phyloP scores from a whole-genome alignment of 495 filamentous ascomycete genomes.

The Aspergillus ostianus region DNA sequence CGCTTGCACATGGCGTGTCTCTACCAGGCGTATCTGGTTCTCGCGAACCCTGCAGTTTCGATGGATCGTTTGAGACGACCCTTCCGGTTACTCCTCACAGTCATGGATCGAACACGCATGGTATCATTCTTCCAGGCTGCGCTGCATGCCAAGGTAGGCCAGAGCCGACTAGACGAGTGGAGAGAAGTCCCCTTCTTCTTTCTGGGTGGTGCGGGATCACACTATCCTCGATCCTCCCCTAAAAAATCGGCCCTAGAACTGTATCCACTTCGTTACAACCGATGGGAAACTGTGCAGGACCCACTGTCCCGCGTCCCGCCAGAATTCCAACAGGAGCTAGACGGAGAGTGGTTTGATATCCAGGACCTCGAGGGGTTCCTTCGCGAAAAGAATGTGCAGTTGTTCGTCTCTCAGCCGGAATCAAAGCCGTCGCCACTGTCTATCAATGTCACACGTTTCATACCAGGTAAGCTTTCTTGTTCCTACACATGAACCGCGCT shows the following conservation, averaged over 20 bases:
- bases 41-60: constrained; percentile 50
- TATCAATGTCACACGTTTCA: constrained; percentile 20
- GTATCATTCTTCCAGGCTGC: constrained; percentile 40
- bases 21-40: constrained; percentile 58
- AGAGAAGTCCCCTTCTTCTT: constrained; percentile 57
- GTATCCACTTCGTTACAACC: constrained; percentile 23
- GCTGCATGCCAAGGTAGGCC: constrained; percentile 19
- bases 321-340: constrained; percentile 40
- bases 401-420: constrained; percentile 12
- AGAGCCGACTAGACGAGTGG: constrained; percentile 51
- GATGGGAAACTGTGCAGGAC: constrained; percentile 29
- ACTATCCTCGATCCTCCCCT: constrained; percentile 41
- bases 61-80: constrained; percentile 50
- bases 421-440: not conserved
- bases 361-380: constrained; percentile 72
- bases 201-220: constrained; percentile 65
- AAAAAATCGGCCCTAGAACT: constrained; percentile 25
- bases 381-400: constrained; percentile 21
- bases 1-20: constrained; percentile 61
- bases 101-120: constrained; percentile 51
- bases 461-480: constrained; percentile 16
- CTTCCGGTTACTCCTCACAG: constrained; percentile 65
- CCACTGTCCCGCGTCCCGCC: constrained; percentile 21
- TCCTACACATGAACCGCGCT: constrained; percentile 7
- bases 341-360: constrained; percentile 72